phyloP scores from a whole-genome alignment of 1,284 basidiomycete species.

The Thelephora terrestris region DNA sequence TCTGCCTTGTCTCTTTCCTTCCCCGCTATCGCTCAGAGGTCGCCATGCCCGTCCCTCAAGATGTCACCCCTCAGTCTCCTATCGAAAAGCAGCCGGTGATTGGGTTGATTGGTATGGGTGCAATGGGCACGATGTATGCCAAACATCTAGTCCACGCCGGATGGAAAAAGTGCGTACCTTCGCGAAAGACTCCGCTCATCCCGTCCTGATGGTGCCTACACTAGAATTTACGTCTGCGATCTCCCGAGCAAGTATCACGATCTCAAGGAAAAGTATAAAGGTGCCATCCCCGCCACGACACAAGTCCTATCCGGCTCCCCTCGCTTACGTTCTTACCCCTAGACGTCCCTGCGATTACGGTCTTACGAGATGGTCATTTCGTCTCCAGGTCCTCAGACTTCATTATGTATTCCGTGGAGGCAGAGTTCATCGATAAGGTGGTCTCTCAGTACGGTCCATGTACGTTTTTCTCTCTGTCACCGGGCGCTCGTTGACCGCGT shows the following conservation, averaged over 20 bases:
- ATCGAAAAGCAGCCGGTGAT: constrained; percentile 61
- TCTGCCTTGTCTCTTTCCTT: constrained; percentile 1
- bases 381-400: constrained; percentile 23
- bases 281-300: constrained; percentile 27
- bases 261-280: constrained; percentile 53
- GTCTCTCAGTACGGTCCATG: constrained; percentile 89
- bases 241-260: constrained; percentile 66
- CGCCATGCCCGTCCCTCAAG: constrained; percentile 13
- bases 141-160: constrained; percentile 65
- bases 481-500: constrained; percentile 1
- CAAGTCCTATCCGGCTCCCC: neutral
- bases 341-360: constrained; percentile 50
- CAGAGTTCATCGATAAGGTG: constrained; percentile 78
- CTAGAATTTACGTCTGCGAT: constrained; percentile 90
- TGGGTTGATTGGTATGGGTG: constrained; percentile 86
- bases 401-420: constrained; percentile 69
- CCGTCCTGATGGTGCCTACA: neutral
- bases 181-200: constrained; percentile 2
- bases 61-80: constrained; percentile 42
- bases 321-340: constrained; percentile 10
- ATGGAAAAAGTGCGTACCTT: constrained; percentile 63
- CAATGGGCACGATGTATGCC: constrained; percentile 96
- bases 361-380: constrained; percentile 27
- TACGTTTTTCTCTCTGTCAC: constrained; percentile 28
- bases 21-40: neutral